Base-by-base conservation (phyloP, 108 stramenopile genomes). In the Aurantiochytrium sp. region DNA sequence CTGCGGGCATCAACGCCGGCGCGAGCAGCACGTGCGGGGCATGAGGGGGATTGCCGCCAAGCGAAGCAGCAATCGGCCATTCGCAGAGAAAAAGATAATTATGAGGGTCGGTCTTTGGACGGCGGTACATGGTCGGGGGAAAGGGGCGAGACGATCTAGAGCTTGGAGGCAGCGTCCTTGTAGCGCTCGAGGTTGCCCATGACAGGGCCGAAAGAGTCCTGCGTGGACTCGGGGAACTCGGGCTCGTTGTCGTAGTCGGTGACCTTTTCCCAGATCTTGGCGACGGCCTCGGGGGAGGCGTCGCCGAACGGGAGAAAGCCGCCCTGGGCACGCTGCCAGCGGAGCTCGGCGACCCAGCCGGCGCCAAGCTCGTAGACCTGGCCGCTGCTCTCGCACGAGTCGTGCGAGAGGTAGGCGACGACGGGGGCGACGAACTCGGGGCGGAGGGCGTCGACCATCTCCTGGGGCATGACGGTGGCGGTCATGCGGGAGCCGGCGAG, bases 401-500 rank as follows among this genome's bases (percentile, higher is more conserved):
- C 90, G 52, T 89, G 88, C 21, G 68, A 32, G 45, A 91, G 89
- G 55, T 68, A 86, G 34, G 90, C 89, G 21, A 91, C 90, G 24
- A 91, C 73, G 15, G 90, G 90, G 5, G 89, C 90, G 3, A 91
- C 90, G 8, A 68, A 50, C 52, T 87, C 90, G 2, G 90, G 90
- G 21, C 55, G 27, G 34, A 91, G 89, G 27, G 86, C 85, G 21
- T 55, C 55, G 37, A 91, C 30, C 42, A 91, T 42, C 17, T 91
- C 90, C 24, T 86, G 68, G 15, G 90, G 81, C 87, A 91, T 81
- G 48, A 91, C 52, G 30, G 34, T 89, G 27, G 65, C 90, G 36
- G 90, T 91, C 90, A 91, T 91, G 30, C 86, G 55, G 17, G 87
- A 87, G 45, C 59, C 88, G 4, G 90, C 90, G 1, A 91, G 87